A percentile compares a stretch with the other conserved stretches of the same genome.
These are phyloP conservation scores for Pythium utonaiense DNA, from an alignment of 352 stramenopile species.

Conservation along the genomic window DNA sequence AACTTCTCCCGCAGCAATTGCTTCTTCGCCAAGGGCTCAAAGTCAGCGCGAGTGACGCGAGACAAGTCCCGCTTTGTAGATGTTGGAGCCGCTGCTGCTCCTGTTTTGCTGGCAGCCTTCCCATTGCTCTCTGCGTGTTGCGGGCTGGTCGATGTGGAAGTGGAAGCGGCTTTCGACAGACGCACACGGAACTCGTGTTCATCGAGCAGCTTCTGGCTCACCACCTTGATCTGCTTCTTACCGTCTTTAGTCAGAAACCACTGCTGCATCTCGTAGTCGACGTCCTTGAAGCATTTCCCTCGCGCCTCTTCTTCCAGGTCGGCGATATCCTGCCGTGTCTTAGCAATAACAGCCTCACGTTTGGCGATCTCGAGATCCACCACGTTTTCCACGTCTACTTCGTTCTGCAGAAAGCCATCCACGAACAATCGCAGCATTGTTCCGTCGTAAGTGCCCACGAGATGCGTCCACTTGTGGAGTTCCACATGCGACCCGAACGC, in stretches of 20 bases:
- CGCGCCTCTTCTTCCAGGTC: conserved; percentile 75
- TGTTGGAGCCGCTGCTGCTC: not conserved
- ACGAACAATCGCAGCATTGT: conserved; percentile 83
- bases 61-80: conserved; percentile 51
- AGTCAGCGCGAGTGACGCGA: conserved; percentile 63
- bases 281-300: conserved; percentile 65
- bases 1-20: conserved; percentile 74
- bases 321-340: conserved; percentile 71
- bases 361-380: conserved; percentile 68
- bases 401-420: conserved; percentile 61
- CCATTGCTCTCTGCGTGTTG: too few species aligned
- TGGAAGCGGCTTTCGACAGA: conserved; percentile 37
- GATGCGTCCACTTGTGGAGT: conserved; percentile 76
- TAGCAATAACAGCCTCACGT: conserved; percentile 57
- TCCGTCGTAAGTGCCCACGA: conserved; percentile 88
- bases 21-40: conserved; percentile 80
- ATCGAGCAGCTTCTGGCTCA: conserved; percentile 71
- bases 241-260: conserved; percentile 78
- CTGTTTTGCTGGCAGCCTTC: not conserved
- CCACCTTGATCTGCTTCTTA: conserved; percentile 49
- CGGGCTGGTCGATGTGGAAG: not conserved
- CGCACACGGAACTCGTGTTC: conserved; percentile 82
- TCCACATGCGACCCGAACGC: conserved; percentile 50
- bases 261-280: conserved; percentile 56
- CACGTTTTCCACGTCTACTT: conserved; percentile 70